Conservation (phyloP, 2,329 filamentous ascomycete species). For the Hypoxylon sp. region DNA sequence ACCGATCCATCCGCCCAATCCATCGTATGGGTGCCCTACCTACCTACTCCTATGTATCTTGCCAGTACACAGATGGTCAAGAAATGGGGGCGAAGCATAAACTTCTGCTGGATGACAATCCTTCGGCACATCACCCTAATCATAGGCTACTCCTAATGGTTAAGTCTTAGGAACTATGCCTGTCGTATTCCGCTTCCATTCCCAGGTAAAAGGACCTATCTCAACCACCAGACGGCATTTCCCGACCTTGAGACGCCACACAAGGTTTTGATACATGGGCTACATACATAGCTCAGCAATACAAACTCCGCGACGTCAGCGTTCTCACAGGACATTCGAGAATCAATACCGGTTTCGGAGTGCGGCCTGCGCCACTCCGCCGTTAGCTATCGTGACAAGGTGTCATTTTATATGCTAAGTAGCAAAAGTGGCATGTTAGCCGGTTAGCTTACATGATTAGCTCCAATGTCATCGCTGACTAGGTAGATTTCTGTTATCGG, state of each 20-base stretch:
- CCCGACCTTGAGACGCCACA: slow-evolving; percentile 18
- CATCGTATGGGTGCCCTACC: slow-evolving; percentile 1
- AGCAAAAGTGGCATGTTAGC: slow-evolving; percentile 10
- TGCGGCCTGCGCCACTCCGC: slow-evolving; percentile 19
- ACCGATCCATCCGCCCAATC: background rate
- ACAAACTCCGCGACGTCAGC: slow-evolving; percentile 18
- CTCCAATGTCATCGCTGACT: slow-evolving; percentile 9
- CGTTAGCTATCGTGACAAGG: slow-evolving; percentile 21
- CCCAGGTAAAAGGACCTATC: slow-evolving; percentile 6
- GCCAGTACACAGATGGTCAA: slow-evolving; percentile 7
- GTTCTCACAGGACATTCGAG: slow-evolving; percentile 25
- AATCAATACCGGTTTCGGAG: slow-evolving; percentile 27
- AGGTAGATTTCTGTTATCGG: slow-evolving; percentile 22
- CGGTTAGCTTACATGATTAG: slow-evolving; percentile 14
- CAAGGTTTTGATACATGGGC: slow-evolving; percentile 22
- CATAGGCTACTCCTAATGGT: slow-evolving; percentile 15
- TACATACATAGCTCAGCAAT: slow-evolving; percentile 12
- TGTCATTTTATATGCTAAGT: slow-evolving; percentile 4
- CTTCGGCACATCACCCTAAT: slow-evolving; percentile 29
- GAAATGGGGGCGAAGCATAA: slow-evolving; percentile 23
- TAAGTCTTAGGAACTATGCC: slow-evolving; percentile 7
- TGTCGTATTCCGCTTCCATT: slow-evolving; percentile 18
- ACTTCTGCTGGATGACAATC: slow-evolving; percentile 31
- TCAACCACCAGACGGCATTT: slow-evolving; percentile 5
- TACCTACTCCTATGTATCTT: slow-evolving; percentile 23